A percentile compares a stretch with the other conserved stretches of the same genome.
Evolutionary conservation across 2,329 filamentous ascomycete genomes (phyloP).

Genomic region (Diaporthe vaccinii): DNA sequence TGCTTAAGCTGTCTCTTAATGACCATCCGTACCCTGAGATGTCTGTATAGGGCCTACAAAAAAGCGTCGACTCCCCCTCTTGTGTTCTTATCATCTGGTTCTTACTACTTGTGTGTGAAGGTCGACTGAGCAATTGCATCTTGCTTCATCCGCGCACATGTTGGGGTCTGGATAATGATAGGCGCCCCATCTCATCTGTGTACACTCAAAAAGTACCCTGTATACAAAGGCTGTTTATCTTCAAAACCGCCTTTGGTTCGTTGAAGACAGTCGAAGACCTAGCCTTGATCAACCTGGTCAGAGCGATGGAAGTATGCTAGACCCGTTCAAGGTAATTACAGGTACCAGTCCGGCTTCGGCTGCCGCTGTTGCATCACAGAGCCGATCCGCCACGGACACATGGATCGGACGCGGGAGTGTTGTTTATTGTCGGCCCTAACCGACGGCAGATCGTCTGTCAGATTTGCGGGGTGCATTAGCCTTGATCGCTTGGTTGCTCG

Average conservation of each 20-base stretch:
- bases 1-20: neutral
- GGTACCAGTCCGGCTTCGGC: neutral
- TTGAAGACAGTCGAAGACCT: too few species aligned
- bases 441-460: slow-evolving; percentile 35
- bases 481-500: neutral
- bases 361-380: neutral
- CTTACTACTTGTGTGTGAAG: neutral
- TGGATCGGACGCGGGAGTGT: neutral
- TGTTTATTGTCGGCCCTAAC: slow-evolving; percentile 33
- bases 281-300: neutral
- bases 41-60: neutral
- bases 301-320: neutral
- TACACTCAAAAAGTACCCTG: neutral
- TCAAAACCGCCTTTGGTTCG: neutral
- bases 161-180: too few species aligned
- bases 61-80: neutral
- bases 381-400: neutral
- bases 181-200: too few species aligned
- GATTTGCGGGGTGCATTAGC: slow-evolving; percentile 40
- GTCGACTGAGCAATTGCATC: neutral
- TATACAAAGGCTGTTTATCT: neutral
- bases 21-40: neutral
- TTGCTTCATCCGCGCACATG: neutral
- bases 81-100: neutral
- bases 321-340: neutral